Evolutionary conservation across 495 filamentous ascomycete genomes (phyloP).

Genomic region (Aspergillus carlsbadensis): DNA sequence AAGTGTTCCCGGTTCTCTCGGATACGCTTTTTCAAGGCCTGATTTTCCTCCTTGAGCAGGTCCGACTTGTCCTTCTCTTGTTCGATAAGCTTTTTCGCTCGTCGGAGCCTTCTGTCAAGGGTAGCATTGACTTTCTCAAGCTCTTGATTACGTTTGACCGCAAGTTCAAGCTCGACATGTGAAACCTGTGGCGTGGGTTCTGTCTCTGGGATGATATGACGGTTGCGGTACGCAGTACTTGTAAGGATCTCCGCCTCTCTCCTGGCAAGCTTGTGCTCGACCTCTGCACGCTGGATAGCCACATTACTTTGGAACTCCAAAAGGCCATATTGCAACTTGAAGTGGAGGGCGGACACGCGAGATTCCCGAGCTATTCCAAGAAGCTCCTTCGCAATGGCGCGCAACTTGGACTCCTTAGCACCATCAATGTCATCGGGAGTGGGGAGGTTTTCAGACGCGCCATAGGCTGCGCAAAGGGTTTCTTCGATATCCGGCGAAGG

Average conservation of each 20-base stretch:
- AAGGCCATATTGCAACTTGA: conserved; percentile 88
- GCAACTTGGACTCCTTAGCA: conserved; percentile 57
- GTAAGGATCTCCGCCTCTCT: conserved; percentile 87
- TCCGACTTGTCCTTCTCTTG: conserved; percentile 53
- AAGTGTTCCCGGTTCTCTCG: conserved; percentile 84
- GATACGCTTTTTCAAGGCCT: conserved; percentile 77
- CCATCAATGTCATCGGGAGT: conserved; percentile 63
- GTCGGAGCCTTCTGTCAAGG: conserved; percentile 62
- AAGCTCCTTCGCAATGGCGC: conserved; percentile 57
- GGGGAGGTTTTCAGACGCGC: conserved; percentile 54
- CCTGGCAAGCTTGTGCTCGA: conserved; percentile 91
- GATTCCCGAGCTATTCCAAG: conserved; percentile 55
- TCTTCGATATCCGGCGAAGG: conserved; percentile 60
- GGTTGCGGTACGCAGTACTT: conserved; percentile 47
- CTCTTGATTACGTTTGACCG: conserved; percentile 53
- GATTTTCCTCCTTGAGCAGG: conserved; percentile 64
- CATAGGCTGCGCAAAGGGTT: conserved; percentile 50
- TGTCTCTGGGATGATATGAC: conserved; percentile 35
- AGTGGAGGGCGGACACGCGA: conserved; percentile 82
- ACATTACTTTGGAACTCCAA: conserved; percentile 83
- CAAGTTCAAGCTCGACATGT: conserved; percentile 42
- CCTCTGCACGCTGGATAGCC: conserved; percentile 80
- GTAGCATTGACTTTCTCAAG: conserved; percentile 63
- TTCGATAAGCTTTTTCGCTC: conserved; percentile 74
- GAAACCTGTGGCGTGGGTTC: conserved; percentile 30